Evolutionary conservation across 2,329 filamentous ascomycete species (phyloP).

Genomic region (Ceratocystis huliohia): DNA sequence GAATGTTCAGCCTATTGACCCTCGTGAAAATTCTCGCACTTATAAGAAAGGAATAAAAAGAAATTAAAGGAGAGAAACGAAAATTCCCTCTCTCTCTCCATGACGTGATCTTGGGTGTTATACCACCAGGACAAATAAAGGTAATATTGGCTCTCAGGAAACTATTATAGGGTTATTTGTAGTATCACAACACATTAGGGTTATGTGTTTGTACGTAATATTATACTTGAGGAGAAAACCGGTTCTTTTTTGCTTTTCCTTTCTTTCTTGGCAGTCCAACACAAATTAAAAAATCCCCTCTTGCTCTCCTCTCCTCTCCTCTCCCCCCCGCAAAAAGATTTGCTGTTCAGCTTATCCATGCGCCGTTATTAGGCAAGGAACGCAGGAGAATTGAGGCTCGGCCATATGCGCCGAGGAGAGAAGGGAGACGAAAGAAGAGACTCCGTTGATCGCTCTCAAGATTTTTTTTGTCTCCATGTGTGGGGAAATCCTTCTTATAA

Average conservation of each 20-base stretch:
- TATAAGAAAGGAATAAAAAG: neutral
- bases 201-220: neutral
- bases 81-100: neutral
- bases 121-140: neutral
- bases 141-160: neutral
- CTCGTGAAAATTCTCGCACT: neutral
- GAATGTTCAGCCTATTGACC: neutral
- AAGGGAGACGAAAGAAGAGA: neutral
- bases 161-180: neutral
- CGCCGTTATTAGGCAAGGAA: neutral
- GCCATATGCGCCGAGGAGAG: neutral
- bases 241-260: neutral
- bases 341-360: neutral
- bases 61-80: neutral
- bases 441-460: constrained; percentile 1
- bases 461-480: neutral
- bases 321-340: neutral
- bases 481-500: constrained; percentile 1
- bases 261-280: neutral
- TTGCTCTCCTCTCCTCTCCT: neutral
- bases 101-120: neutral
- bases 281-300: too few relatives aligned
- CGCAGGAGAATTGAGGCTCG: neutral
- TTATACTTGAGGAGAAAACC: neutral
- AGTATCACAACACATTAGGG: neutral